Conservation (phyloP, 345 rosid species). For the Eucalyptus polyanthemos region DNA sequence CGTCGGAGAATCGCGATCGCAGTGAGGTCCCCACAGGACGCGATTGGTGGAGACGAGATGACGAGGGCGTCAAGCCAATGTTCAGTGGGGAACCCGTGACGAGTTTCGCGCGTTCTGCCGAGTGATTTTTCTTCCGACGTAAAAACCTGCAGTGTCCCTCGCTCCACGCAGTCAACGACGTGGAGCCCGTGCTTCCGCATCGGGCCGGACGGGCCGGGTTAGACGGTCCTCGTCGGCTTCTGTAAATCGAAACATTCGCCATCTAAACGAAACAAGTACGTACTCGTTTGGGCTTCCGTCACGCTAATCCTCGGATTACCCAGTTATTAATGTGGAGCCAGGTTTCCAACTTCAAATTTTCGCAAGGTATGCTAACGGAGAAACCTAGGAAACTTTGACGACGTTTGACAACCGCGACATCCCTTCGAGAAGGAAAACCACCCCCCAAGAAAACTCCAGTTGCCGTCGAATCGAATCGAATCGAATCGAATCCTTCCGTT, state of each 20-base stretch:
- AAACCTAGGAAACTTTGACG: background rate
- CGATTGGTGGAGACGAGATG: background rate
- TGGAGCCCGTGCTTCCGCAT: background rate
- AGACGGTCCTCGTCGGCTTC: background rate
- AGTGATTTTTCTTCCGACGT: background rate
- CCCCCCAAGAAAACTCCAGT: no score
- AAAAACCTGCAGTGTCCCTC: background rate
- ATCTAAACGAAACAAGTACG: background rate
- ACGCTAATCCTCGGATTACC: background rate
- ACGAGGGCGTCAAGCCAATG: background rate
- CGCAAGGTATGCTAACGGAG: background rate
- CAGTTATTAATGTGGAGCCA: background rate
- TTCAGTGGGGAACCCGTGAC: background rate
- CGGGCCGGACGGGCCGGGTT: background rate
- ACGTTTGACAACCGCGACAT: background rate
- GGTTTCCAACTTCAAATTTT: background rate
- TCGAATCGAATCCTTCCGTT: background rate
- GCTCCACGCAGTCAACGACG: background rate
- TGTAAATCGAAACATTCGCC: background rate
- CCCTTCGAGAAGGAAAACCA: no score
- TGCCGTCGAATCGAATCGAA: background rate
- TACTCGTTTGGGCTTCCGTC: background rate
- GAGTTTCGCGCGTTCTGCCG: background rate
- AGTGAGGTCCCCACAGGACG: background rate
- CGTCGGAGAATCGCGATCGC: background rate